These are phyloP conservation scores for Thraustochytrium striatum DNA, from an alignment of 352 stramenopile genomes.

Conservation along the genomic window DNA sequence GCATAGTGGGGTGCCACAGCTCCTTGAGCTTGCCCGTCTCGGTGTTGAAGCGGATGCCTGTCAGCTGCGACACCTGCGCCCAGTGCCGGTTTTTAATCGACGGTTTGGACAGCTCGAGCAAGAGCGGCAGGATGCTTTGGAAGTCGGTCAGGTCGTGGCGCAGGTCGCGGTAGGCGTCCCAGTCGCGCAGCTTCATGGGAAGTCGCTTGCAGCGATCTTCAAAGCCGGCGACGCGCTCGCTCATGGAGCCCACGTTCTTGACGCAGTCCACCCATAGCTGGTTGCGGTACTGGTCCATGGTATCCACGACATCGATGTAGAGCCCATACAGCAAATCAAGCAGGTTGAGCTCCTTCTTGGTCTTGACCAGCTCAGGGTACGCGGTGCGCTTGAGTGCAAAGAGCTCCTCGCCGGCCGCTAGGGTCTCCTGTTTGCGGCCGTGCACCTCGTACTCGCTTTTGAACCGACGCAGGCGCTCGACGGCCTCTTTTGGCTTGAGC, in stretches of 20 bases:
- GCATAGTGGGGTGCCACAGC: constrained; percentile 83
- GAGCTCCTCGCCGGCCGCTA: constrained; percentile 88
- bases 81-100: constrained; percentile 92
- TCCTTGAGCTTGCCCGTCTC: constrained; percentile 87
- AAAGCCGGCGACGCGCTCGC: constrained; percentile 91
- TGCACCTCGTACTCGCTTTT: constrained; percentile 96
- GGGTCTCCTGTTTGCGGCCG: constrained; percentile 93
- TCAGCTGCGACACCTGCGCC: constrained; percentile 92
- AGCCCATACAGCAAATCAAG: constrained; percentile 68
- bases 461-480: constrained; percentile 92
- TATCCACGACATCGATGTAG: constrained; percentile 93
- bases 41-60: constrained; percentile 80
- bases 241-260: constrained; percentile 88
- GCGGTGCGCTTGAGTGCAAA: constrained; percentile 92
- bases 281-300: constrained; percentile 93
- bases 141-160: constrained; percentile 97
- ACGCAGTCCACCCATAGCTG: constrained; percentile 88
- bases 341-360: constrained; percentile 93
- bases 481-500: constrained; percentile 88
- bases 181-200: constrained; percentile 88
- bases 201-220: constrained; percentile 92
- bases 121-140: constrained; percentile 87
- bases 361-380: constrained; percentile 92
- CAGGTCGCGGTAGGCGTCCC: constrained; percentile 91
- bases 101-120: constrained; percentile 92